Conservation (phyloP, 2,329 filamentous ascomycete species). For the Emmonsiellopsis sp. region DNA sequence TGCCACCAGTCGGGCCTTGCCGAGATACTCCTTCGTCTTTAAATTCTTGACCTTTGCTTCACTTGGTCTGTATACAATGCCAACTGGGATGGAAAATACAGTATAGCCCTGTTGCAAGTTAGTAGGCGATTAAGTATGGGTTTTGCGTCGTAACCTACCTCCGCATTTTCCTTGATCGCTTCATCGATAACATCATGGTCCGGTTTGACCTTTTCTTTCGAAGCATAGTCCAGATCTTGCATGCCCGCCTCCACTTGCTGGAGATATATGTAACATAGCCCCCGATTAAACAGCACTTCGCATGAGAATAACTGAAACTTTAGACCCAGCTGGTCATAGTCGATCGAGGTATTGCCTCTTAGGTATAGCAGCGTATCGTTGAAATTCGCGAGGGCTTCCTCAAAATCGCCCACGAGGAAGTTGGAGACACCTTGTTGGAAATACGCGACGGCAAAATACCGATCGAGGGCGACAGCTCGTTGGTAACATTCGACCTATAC, state of each 20-base stretch:
- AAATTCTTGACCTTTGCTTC: conserved; percentile 97
- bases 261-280: conserved; percentile 93
- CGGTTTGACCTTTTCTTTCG: conserved; percentile 90
- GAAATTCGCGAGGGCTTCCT: conserved; percentile 95
- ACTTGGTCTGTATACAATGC: conserved; percentile 89
- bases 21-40: conserved; percentile 95
- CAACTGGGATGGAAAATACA: conserved; percentile 95
- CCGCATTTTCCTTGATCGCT: conserved; percentile 84
- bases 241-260: conserved; percentile 85
- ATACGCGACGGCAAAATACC: conserved; percentile 94
- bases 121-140: not conserved
- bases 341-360: conserved; percentile 91
- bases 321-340: conserved; percentile 91
- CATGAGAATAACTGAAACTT: conserved; percentile 96
- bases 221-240: conserved; percentile 81
- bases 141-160: conserved; percentile 47
- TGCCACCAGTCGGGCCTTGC: conserved; percentile 88
- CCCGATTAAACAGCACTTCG: conserved; percentile 94
- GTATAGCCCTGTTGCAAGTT: conserved; percentile 66
- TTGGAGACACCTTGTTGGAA: conserved; percentile 98
- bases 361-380: conserved; percentile 95
- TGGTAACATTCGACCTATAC: conserved; percentile 90
- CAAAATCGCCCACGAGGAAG: conserved; percentile 92
- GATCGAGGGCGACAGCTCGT: conserved; percentile 78
- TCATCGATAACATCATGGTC: conserved; percentile 98